phyloP scores from a whole-genome alignment of 2,329 filamentous ascomycete genomes.

The Chalaropsis thielavioides region DNA sequence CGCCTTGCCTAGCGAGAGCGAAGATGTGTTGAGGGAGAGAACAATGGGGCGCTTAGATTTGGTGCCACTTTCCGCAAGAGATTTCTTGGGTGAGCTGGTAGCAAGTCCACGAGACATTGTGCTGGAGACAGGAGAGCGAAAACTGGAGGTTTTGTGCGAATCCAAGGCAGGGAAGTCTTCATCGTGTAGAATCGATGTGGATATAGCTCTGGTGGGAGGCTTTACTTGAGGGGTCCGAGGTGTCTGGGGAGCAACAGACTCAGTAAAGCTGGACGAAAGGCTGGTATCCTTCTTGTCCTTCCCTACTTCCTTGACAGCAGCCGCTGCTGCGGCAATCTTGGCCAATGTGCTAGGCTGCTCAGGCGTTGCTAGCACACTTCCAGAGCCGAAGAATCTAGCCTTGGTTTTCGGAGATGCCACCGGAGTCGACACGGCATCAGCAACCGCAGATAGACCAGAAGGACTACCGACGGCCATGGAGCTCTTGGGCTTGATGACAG shows the following conservation, averaged over 20 bases:
- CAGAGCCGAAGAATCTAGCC: constrained; percentile 13
- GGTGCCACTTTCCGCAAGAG: constrained; percentile 8
- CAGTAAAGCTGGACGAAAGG: constrained; percentile 22
- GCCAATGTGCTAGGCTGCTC: constrained; percentile 7
- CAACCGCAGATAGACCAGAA: background rate
- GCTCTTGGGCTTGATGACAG: background rate
- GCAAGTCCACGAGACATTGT: background rate
- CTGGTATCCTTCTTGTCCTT: constrained; percentile 13
- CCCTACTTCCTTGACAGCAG: background rate
- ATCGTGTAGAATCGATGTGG: constrained; percentile 32
- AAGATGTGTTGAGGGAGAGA: constrained; percentile 4
- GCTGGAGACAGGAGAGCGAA: constrained; percentile 4
- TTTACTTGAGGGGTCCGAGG: constrained; percentile 17
- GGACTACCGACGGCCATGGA: background rate
- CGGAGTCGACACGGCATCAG: background rate
- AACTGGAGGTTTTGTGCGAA: background rate
- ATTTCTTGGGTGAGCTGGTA: constrained; percentile 6
- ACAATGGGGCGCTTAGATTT: constrained; percentile 8
- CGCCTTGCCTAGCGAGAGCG: background rate
- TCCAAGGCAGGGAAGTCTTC: constrained; percentile 42
- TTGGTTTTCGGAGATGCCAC: constrained; percentile 22
- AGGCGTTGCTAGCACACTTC: constrained; percentile 10
- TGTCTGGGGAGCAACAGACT: constrained; percentile 25
- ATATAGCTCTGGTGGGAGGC: constrained; percentile 18
- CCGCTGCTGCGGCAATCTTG: constrained; percentile 11